A percentile compares a stretch with the other conserved stretches of the same genome.
Conservation (phyloP, 148 eudicot species). For the Vaccinium vitisidaea region DNA sequence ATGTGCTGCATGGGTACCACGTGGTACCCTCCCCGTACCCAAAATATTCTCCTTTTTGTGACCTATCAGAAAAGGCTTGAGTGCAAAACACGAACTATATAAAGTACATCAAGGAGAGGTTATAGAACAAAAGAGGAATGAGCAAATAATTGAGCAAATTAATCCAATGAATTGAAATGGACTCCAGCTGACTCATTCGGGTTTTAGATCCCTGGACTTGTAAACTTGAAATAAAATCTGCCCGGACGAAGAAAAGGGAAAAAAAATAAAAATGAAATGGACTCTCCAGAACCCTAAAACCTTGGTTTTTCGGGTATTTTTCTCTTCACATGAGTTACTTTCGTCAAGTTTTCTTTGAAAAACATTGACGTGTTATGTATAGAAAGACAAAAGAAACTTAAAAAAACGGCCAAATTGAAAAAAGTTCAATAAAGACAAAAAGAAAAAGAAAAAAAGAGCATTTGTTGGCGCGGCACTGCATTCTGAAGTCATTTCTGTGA, state of each 20-base stretch:
- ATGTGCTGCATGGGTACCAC: too few relatives aligned
- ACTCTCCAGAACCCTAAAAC: neutral
- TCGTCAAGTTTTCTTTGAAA: neutral
- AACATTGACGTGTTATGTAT: neutral
- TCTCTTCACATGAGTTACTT: neutral
- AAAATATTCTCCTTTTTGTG: too few relatives aligned
- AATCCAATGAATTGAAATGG: constrained; percentile 5
- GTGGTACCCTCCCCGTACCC: too few relatives aligned
- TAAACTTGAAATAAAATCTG: neutral
- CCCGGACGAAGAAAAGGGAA: neutral
- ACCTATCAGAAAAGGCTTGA: neutral
- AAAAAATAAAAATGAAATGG: neutral
- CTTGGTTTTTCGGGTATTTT: neutral
- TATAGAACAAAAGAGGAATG: neutral
- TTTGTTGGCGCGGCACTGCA: neutral
- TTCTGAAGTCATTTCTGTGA: neutral
- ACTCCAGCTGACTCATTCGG: neutral
- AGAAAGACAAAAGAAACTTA: neutral
- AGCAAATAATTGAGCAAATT: neutral
- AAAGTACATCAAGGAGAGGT: neutral
- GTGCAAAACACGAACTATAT: neutral
- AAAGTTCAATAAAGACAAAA: neutral
- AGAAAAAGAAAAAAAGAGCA: neutral
- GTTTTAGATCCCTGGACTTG: neutral
- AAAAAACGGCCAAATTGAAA: neutral